Base-by-base conservation (phyloP, 148 eudicot species). In the Persicaria tinctoria region DNA sequence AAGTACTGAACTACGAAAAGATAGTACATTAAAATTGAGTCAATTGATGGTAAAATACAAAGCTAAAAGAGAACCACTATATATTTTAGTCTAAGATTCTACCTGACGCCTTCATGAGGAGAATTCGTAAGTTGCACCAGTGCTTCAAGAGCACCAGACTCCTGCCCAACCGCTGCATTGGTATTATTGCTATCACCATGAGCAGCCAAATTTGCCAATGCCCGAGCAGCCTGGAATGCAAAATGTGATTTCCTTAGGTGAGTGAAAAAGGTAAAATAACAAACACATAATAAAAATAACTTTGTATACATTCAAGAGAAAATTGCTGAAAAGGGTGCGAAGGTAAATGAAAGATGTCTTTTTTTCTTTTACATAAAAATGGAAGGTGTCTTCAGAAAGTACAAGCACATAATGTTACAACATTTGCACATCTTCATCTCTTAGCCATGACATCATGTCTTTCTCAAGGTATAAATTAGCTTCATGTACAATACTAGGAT, bases 21-120 rank as follows among this genome's bases (percentile, higher is more conserved):
- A 12, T 50, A 50, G 12, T 12, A 50, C 12, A 50, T 50, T 3
- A 50, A 50, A 50, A 50, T 12, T 8, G 53, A 50, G 53, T 12
- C 53, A 50, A 5, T 12, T 8, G 47, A 72, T 32, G 74, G 45
- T 12, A 48, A 69, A 18, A 32, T 53, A 14, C 72, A 71, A 57
- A 79, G 56, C 53, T 47, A 57, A 63, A 57, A 70, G 46, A 49
- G 11, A 44, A 46, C 38, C 38, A 48, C 7, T 16, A 4, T 17
- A 71, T 10, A 18, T 48, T 46, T 38, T n/a, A 38, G 17, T 59
- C 51, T 23, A 75, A 76, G 51, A 75, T 11, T 75, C 73, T 75
- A 95, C 99, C 93, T 92, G 87, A 95, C 99, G 78, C 97, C 99
- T 81, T 92, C 97, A 84, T 89, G 90, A 73, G 92, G 82, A 77